Evolutionary conservation across 2,329 filamentous ascomycete genomes (phyloP).

Genomic region (Rutstroemia sp.): DNA sequence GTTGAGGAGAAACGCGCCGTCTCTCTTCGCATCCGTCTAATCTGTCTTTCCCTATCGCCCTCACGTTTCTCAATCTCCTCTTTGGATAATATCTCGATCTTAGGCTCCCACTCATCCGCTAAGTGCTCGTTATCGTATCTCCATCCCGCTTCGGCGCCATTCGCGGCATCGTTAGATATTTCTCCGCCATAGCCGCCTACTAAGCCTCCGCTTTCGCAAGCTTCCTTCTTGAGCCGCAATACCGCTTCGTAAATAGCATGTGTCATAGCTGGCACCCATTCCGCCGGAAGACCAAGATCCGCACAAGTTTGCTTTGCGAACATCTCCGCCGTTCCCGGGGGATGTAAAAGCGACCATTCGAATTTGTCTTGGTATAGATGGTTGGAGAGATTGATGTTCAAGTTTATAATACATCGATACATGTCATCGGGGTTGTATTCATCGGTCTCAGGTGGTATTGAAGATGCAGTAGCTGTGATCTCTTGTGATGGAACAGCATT

Average conservation of each 20-base stretch:
- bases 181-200: conserved; percentile 67
- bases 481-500: conserved; percentile 33
- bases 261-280: conserved; percentile 91
- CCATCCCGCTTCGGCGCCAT: conserved; percentile 82
- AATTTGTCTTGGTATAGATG: conserved; percentile 95
- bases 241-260: conserved; percentile 97
- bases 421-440: conserved; percentile 87
- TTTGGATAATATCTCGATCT: conserved; percentile 74
- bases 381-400: conserved; percentile 88
- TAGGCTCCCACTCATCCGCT: conserved; percentile 76
- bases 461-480: conserved; percentile 63
- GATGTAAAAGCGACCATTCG: conserved; percentile 92
- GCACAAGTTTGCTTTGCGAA: conserved; percentile 91
- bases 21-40: conserved; percentile 78
- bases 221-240: conserved; percentile 87
- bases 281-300: conserved; percentile 79
- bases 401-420: conserved; percentile 83
- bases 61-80: conserved; percentile 98
- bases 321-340: conserved; percentile 81
- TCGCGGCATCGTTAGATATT: conserved; percentile 82
- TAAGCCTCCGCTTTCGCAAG: conserved; percentile 83
- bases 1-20: conserved; percentile 89
- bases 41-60: conserved; percentile 85
- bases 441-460: conserved; percentile 57
- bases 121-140: conserved; percentile 89